Base-by-base conservation (phyloP, 2,329 filamentous ascomycete species). In the Talaromyces sp. region DNA sequence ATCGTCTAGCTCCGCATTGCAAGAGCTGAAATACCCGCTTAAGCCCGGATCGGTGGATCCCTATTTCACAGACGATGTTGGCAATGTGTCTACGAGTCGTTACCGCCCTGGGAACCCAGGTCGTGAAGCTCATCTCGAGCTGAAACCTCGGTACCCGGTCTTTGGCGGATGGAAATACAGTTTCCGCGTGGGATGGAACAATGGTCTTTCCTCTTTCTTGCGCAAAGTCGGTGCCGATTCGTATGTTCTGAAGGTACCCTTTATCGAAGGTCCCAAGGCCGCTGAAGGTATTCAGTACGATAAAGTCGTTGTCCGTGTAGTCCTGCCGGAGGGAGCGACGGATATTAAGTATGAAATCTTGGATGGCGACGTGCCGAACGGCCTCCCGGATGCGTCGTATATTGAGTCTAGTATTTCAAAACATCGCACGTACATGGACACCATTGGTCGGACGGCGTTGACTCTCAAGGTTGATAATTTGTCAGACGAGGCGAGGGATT, bases 121-220 rank as follows among this genome's bases (percentile, higher is more conserved):
- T 70, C 85, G 88, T 21, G 89, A 93, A 74, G 88, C 89, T n/a
- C 78, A 88, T 41, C 82, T 99, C 28, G 92, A 97, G 74, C 81
- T 97, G 62, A 94, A 92, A 80, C 94, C 94, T 19, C 85, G 94
- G 54, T 99, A 96, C 74, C 94, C 94, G n/a, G 74, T 99, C 22
- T 99, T 97, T 68, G 94, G 94, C 60, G 91, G 90, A 61, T 99
- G 94, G 94, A 96, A 96, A 75, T 97, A 97, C 76, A 94, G 89
- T 64, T 99, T 97, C 80, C 90, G 89, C 60, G 86, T 97, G 58
- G 94, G 94, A 65, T 99, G 94, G 94, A 95, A 97, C 77, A 87
- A 89, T 54, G 85, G 96, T 64, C 81, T 95, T 28, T 85, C 85
- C 67, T 84, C 83, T 58, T 94, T 89, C 72, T 72, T 99, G 64